Evolutionary conservation across 768 basidiomycete genomes (phyloP).

Genomic region (Multifurca ochricompacta): DNA sequence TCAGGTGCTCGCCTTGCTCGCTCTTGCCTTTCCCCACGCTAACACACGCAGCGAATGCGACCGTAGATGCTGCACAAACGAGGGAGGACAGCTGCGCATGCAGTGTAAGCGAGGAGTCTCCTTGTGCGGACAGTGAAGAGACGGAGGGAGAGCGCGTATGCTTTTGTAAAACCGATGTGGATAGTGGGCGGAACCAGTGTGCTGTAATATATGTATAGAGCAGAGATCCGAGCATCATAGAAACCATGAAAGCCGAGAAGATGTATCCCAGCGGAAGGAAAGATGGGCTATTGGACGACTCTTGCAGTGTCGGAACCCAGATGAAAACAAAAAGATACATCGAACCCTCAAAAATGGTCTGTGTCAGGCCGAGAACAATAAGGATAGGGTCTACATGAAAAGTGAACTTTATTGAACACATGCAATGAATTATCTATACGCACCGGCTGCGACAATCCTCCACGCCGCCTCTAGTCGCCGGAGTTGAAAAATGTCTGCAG

Average conservation of each 20-base stretch:
- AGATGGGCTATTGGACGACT: conserved; percentile 35
- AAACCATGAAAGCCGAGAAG: conserved; percentile 74
- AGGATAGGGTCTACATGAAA: conserved; percentile 45
- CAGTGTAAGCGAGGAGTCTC: conserved; percentile 41
- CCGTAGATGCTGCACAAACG: conserved; percentile 51
- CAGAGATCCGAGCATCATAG: conserved; percentile 75
- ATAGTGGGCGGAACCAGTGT: conserved; percentile 23
- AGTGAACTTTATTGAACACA: background rate
- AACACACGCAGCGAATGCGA: conserved; percentile 47
- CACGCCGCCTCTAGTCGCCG: conserved; percentile 48
- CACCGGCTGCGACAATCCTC: conserved; percentile 37
- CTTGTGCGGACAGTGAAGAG: conserved; percentile 1
- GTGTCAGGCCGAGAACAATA: conserved; percentile 58
- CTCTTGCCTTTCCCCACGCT: conserved; percentile 23
- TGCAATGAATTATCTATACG: background rate
- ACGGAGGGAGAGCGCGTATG: conserved; percentile 10
- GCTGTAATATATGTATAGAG: conserved; percentile 47
- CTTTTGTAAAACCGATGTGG: conserved; percentile 13
- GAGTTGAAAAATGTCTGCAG: conserved; percentile 41
- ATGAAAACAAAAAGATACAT: conserved; percentile 83
- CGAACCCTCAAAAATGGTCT: conserved; percentile 78
- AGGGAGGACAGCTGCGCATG: conserved; percentile 62
- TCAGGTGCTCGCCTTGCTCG: conserved; percentile 35
- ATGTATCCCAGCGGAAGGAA: conserved; percentile 68
- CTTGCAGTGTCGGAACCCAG: conserved; percentile 73